Evolutionary conservation across 2,329 filamentous ascomycete species (phyloP).

Genomic region (Ilyonectria destructans): DNA sequence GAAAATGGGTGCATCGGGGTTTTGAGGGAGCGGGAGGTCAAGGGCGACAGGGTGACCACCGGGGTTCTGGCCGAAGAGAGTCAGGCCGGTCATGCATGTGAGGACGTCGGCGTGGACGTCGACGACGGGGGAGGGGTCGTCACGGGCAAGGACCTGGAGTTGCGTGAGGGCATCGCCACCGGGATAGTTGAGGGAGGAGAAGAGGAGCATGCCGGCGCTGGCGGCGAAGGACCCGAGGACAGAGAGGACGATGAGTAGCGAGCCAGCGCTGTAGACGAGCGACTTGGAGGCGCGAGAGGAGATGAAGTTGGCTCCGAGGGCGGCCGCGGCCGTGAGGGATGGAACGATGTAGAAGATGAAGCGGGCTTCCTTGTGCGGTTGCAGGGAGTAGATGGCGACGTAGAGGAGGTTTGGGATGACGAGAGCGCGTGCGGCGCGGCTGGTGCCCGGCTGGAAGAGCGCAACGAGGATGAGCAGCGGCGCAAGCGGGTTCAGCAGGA

Average conservation of each 20-base stretch:
- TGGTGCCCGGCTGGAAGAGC: slow-evolving; percentile 64
- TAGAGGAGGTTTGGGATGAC: slow-evolving; percentile 81
- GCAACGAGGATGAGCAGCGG: slow-evolving; percentile 71
- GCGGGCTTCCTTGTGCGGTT: slow-evolving; percentile 96
- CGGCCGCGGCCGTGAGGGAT: slow-evolving; percentile 82
- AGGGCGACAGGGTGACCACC: slow-evolving; percentile 56
- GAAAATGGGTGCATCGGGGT: slow-evolving; percentile 49
- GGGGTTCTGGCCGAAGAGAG: slow-evolving; percentile 73
- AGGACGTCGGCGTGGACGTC: slow-evolving; percentile 76
- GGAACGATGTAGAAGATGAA: slow-evolving; percentile 95
- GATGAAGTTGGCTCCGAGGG: slow-evolving; percentile 81
- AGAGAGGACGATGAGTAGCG: slow-evolving; percentile 71
- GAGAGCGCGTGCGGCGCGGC: slow-evolving; percentile 62
- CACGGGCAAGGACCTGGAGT: slow-evolving; percentile 59
- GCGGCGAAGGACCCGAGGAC: slow-evolving; percentile 72
- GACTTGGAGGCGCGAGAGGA: slow-evolving; percentile 78
- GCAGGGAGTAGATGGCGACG: slow-evolving; percentile 84
- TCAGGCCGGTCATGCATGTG: slow-evolving; percentile 81
- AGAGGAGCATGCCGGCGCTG: slow-evolving; percentile 78
- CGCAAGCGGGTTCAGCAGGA: slow-evolving; percentile 85
- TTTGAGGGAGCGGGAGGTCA: slow-evolving; percentile 33
- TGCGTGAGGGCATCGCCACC: slow-evolving; percentile 83
- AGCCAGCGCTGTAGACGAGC: slow-evolving; percentile 68
- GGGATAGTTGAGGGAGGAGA: slow-evolving; percentile 94
- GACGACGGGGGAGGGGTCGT: slow-evolving; percentile 49